A percentile compares a stretch with the other conserved stretches of the same genome.
These are phyloP conservation scores for Penicillium sp. DNA, from an alignment of 2,329 filamentous ascomycete genomes.

Conservation along the genomic window DNA sequence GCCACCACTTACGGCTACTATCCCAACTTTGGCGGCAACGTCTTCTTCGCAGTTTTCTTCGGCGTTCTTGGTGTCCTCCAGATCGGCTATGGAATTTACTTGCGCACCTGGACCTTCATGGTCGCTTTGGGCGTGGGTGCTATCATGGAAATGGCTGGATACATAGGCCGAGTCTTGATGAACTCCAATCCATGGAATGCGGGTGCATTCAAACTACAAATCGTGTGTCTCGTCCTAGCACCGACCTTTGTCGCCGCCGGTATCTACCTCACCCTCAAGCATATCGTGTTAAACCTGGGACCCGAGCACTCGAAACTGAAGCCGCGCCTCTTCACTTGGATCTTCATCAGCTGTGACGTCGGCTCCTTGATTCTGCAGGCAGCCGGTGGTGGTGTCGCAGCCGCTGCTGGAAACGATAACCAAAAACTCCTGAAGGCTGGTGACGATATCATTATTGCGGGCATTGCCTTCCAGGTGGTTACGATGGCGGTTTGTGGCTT, in stretches of 20 bases:
- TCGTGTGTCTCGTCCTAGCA: slow-evolving; percentile 60
- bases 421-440: slow-evolving; percentile 50
- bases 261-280: slow-evolving; percentile 61
- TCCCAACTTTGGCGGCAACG: slow-evolving; percentile 56
- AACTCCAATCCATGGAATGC: slow-evolving; percentile 56
- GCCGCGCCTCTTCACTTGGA: slow-evolving; percentile 58
- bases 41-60: slow-evolving; percentile 58
- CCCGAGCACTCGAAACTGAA: slow-evolving; percentile 52
- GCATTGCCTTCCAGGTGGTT: slow-evolving; percentile 61
- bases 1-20: slow-evolving; percentile 59
- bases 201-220: slow-evolving; percentile 57
- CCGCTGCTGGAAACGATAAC: slow-evolving; percentile 49
- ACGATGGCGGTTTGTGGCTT: slow-evolving; percentile 49
- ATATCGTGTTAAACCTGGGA: slow-evolving; percentile 61
- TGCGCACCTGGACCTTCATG: slow-evolving; percentile 61
- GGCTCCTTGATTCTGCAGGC: slow-evolving; percentile 63
- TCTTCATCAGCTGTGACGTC: slow-evolving; percentile 64
- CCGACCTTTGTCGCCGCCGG: slow-evolving; percentile 60
- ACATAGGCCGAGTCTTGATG: slow-evolving; percentile 59
- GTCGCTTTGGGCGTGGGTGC: slow-evolving; percentile 54
- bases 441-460: slow-evolving; percentile 61
- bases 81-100: slow-evolving; percentile 53
- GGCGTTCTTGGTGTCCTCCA: slow-evolving; percentile 54
- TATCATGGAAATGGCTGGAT: slow-evolving; percentile 59
- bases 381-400: slow-evolving; percentile 61